Evolutionary conservation across 225 moss, liverwort and hornwort genomes (phyloP).

Genomic region (Pseudoscleropodium purum): DNA sequence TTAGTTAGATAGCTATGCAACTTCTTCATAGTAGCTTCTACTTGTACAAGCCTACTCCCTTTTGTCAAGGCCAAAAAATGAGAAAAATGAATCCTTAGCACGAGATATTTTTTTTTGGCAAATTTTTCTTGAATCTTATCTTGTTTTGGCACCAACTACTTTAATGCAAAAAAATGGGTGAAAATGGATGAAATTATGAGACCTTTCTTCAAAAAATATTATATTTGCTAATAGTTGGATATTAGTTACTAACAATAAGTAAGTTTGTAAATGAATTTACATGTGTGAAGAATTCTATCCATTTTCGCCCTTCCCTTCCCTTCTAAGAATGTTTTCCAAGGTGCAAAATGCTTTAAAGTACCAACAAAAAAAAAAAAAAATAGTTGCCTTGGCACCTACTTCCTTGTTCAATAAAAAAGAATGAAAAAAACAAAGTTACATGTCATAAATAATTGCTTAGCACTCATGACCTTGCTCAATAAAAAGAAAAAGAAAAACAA

Average conservation of each 20-base stretch:
- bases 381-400: neutral
- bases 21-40: fast-evolving
- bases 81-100: neutral
- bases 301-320: neutral
- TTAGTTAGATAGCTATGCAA: neutral
- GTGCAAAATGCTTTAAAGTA: no score
- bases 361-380: neutral
- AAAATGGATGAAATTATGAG: neutral
- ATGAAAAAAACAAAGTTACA: neutral
- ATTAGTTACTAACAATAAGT: neutral
- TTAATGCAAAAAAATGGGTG: neutral
- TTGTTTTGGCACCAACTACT: fast-evolving
- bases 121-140: neutral
- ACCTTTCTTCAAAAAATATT: neutral
- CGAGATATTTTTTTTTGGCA: neutral
- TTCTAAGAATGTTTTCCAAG: neutral
- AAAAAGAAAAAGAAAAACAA: neutral
- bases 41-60: neutral
- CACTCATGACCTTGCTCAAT: neutral
- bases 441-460: neutral
- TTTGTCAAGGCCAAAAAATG: neutral
- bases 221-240: neutral
- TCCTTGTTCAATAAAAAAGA: neutral
- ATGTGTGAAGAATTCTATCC: no score
- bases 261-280: fast-evolving